Base-by-base conservation (phyloP, 768 basidiomycete species). In the Hydnum rufescens region DNA sequence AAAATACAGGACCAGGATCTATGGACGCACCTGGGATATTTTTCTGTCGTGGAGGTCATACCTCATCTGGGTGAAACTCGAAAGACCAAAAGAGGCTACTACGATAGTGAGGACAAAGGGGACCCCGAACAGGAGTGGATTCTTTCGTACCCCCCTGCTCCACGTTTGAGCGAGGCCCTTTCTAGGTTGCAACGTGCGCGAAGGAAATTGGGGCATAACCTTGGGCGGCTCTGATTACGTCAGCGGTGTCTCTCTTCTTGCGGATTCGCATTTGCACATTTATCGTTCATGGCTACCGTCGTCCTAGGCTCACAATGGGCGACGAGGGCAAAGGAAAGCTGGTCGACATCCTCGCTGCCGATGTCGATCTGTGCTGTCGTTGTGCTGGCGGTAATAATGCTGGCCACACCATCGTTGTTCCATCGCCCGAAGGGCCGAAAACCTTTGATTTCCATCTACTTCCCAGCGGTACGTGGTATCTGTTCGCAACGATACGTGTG, bases 321-420 rank as follows among this genome's bases (percentile, higher is more conserved):
- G 87, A 90, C 63, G 87, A 89, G 65, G 86, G 87, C 58, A 86
- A 87, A 65, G 88, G 88, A 16, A 97, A 99, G 69, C 78, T 99
- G 53, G 95, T 95, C 54, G 95, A 99, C 64, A 88, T 99, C 62
- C 74, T 99, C 58, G 76, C 90, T 34, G 85, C 82, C 13, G 76
- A 92, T 42, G 73, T 76, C 54, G 95, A 99, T 65, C 64, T 97
- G 63, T 97, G 92, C 61, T 93, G 90, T 19, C 76, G 95, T 46
- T 96, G 89, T 64, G 95, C 95, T 8, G 95, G 95, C 13, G 95
- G 95, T 6, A 97, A 96, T 70, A 99, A 99, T 64, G 95, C 95
- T 23, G 95, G 95, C 2, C 95, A 99, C 68, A 97, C 95, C 23
- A 96, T 99, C 64, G 82, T 99, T 57, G 86, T 78, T 3, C 79